Evolutionary conservation across 2,329 filamentous ascomycete genomes (phyloP).

Genomic region (Nemania diffusa): DNA sequence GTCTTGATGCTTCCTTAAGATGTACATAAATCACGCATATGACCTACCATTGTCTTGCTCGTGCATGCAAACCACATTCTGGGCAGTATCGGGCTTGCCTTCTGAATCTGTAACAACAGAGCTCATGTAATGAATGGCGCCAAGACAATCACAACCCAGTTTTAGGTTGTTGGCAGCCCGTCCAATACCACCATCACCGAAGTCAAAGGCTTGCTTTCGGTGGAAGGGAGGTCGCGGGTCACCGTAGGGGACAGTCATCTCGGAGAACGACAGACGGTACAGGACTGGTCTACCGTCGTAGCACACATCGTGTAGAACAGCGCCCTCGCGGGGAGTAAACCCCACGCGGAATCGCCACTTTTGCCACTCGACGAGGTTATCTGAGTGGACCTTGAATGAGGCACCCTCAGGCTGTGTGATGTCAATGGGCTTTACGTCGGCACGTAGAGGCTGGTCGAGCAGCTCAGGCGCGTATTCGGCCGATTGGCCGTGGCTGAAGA

Average conservation of each 20-base stretch:
- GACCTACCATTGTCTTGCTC: conserved; percentile 69
- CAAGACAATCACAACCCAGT: conserved; percentile 75
- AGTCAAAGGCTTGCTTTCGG: conserved; percentile 75
- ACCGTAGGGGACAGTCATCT: conserved; percentile 72
- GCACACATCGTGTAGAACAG: conserved; percentile 69
- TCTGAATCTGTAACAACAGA: conserved; percentile 62
- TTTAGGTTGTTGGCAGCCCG: conserved; percentile 73
- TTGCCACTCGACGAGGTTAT: conserved; percentile 50
- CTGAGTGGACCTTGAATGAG: conserved; percentile 47
- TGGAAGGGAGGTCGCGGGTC: conserved; percentile 71
- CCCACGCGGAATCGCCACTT: conserved; percentile 70
- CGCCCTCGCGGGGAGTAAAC: conserved; percentile 70
- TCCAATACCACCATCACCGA: conserved; percentile 73
- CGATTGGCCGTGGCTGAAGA: conserved; percentile 55
- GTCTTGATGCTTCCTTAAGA: not conserved
- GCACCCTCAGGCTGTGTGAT: conserved; percentile 68
- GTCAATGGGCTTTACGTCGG: conserved; percentile 74
- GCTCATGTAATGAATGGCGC: conserved; percentile 68
- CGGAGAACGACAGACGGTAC: conserved; percentile 68
- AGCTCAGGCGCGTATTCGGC: conserved; percentile 64
- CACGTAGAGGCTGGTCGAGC: conserved; percentile 57
- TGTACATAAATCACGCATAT: not conserved
- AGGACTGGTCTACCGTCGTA: conserved; percentile 69
- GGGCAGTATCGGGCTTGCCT: conserved; percentile 63
- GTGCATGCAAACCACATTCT: conserved; percentile 74